These are phyloP conservation scores for Xylaria arbuscula DNA, from an alignment of 2,329 filamentous ascomycete species.

Conservation along the genomic window DNA sequence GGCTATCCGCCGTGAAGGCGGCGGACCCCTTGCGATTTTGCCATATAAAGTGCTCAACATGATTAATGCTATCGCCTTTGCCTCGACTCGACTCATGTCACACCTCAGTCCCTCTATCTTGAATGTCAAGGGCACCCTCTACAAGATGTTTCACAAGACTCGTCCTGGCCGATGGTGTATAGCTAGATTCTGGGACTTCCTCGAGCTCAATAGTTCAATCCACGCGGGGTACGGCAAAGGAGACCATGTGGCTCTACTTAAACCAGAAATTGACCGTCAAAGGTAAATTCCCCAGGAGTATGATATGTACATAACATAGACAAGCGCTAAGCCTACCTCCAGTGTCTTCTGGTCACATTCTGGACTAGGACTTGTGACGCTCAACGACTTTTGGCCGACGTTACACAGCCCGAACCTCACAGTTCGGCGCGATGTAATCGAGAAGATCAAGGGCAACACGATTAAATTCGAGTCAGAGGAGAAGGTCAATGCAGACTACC, in stretches of 20 bases:
- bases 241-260: conserved; percentile 41
- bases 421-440: conserved; percentile 36
- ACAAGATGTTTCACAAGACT: conserved; percentile 39
- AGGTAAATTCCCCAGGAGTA: conserved; percentile 33
- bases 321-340: conserved; percentile 17
- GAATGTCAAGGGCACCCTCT: conserved; percentile 37
- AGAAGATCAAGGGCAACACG: conserved; percentile 35
- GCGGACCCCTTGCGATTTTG: conserved; percentile 41
- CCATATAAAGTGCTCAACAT: conserved; percentile 40
- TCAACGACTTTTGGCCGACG: conserved; percentile 44
- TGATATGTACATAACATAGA: background rate
- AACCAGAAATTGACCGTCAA: conserved; percentile 43
- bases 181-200: conserved; percentile 41
- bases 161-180: conserved; percentile 38
- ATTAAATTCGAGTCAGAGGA: conserved; percentile 38
- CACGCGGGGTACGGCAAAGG: conserved; percentile 42
- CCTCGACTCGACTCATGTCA: conserved; percentile 42
- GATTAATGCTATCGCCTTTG: conserved; percentile 42
- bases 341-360: conserved; percentile 45
- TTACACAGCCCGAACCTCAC: conserved; percentile 41
- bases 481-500: conserved; percentile 39
- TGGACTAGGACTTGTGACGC: conserved; percentile 41
- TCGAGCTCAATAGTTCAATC: conserved; percentile 38
- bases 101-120: conserved; percentile 43
- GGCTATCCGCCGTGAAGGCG: conserved; percentile 45